Evolutionary conservation across 164 flowering plant genomes (phyloP).

Genomic region (Protea cynaroides): DNA sequence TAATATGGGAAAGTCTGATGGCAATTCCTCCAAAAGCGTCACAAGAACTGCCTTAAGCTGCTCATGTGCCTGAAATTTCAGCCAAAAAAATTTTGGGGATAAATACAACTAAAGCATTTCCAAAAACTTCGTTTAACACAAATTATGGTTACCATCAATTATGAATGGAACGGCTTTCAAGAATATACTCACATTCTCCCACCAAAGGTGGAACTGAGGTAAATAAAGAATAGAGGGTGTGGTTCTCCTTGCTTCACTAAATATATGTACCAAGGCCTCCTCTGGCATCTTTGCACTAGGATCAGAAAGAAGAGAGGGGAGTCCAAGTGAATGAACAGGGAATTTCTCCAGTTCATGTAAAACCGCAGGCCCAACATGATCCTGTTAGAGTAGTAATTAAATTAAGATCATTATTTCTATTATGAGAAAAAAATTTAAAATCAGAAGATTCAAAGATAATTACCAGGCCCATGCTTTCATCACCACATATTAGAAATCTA

Average conservation of each 20-base stretch:
- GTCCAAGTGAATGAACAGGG: conserved; percentile 96
- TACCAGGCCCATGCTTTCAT: conserved; percentile 91
- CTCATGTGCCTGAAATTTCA: conserved; percentile 77
- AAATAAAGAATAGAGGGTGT: conserved; percentile 89
- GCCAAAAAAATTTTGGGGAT: conserved; percentile 8
- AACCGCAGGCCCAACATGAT: conserved; percentile 98
- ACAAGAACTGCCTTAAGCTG: conserved; percentile 87
- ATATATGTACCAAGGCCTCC: conserved; percentile 94
- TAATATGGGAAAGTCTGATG: conserved; percentile 80
- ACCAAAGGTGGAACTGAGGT: conserved; percentile 93
- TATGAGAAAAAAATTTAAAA: background rate
- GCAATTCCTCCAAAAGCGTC: conserved; percentile 84
- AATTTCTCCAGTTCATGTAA: conserved; percentile 97
- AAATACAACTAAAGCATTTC: background rate
- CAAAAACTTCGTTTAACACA: background rate
- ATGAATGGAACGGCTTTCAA: background rate
- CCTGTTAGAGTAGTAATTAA: conserved; percentile 78
- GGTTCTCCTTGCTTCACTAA: conserved; percentile 98
- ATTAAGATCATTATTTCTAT: conserved; percentile 24
- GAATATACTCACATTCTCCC: conserved; percentile 83
- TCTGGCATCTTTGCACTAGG: conserved; percentile 99
- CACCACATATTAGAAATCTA: conserved; percentile 75
- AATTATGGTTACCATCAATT: background rate
- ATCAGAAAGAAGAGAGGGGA: conserved; percentile 96
- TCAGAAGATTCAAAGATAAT: conserved; percentile 23